A percentile compares a stretch with the other conserved stretches of the same genome.
Conservation (phyloP, 495 filamentous ascomycete species). For the Penicillium silybi region DNA sequence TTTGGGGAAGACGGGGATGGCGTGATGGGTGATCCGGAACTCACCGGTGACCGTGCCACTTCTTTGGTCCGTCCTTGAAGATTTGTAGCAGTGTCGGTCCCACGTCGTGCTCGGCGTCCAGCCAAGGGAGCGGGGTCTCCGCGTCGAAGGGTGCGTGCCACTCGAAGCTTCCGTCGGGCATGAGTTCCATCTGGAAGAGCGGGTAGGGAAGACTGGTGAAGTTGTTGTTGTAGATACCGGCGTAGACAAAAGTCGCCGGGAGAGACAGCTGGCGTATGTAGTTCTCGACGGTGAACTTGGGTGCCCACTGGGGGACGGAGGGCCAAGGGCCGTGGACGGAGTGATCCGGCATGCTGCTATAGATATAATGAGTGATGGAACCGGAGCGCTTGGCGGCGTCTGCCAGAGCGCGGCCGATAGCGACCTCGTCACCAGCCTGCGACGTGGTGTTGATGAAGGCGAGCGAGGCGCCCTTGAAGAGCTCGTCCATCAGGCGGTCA, state of each 20-base stretch:
- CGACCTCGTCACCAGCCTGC: constrained; percentile 84
- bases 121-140: constrained; percentile 84
- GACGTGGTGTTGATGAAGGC: constrained; percentile 99
- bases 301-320: constrained; percentile 81
- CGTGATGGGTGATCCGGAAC: constrained; percentile 12
- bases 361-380: constrained; percentile 82
- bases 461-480: constrained; percentile 79
- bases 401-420: constrained; percentile 79
- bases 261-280: constrained; percentile 81
- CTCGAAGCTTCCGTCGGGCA: constrained; percentile 76
- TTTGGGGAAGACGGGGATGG: too few relatives aligned
- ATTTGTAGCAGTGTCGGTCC: constrained; percentile 93
- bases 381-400: constrained; percentile 84
- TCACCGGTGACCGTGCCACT: constrained; percentile 80
- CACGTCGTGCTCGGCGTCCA: constrained; percentile 95
- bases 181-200: constrained; percentile 87
- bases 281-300: constrained; percentile 87
- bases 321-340: constrained; percentile 73
- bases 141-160: constrained; percentile 96
- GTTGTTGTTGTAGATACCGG: constrained; percentile 98
- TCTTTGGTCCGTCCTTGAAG: constrained; percentile 84
- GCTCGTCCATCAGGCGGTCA: constrained; percentile 60
- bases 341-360: constrained; percentile 96
- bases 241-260: constrained; percentile 88
- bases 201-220: constrained; percentile 93